phyloP scores from a whole-genome alignment of 2,329 filamentous ascomycete genomes.

The Colletotrichum liaoningense region DNA sequence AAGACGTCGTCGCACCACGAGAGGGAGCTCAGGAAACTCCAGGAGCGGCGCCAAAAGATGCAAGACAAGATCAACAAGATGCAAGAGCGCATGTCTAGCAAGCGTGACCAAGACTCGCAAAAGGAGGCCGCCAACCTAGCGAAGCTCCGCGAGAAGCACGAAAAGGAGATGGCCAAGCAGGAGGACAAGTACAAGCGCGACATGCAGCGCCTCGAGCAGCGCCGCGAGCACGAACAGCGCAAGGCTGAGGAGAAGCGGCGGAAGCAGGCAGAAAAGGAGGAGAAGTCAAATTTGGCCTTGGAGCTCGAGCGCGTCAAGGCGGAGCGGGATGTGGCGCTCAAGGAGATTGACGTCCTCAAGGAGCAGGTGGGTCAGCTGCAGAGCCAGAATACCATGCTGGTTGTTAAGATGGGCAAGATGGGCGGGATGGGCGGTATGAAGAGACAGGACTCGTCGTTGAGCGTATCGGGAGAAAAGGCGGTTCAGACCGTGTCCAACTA shows the following conservation, averaged over 20 bases:
- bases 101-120: slow-evolving; percentile 59
- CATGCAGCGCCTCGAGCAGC: slow-evolving; percentile 72
- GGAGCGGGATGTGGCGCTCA: slow-evolving; percentile 63
- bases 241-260: slow-evolving; percentile 65
- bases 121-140: slow-evolving; percentile 62
- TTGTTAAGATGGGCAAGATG: slow-evolving; percentile 58
- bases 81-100: slow-evolving; percentile 58
- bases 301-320: slow-evolving; percentile 64
- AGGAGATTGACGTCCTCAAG: slow-evolving; percentile 66
- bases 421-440: slow-evolving; percentile 37
- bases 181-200: slow-evolving; percentile 75
- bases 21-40: slow-evolving; percentile 73
- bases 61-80: slow-evolving; percentile 71
- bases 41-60: slow-evolving; percentile 69
- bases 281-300: slow-evolving; percentile 58
- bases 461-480: slow-evolving; percentile 18
- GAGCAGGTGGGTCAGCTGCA: slow-evolving; percentile 68
- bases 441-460: slow-evolving; percentile 49
- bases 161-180: slow-evolving; percentile 72
- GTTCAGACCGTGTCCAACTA: slow-evolving; percentile 69
- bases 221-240: slow-evolving; percentile 70
- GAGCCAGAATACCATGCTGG: slow-evolving; percentile 69
- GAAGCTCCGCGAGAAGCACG: slow-evolving; percentile 73
- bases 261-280: slow-evolving; percentile 66
- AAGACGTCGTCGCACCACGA: slow-evolving; percentile 57